Conservation (phyloP, 768 basidiomycete genomes). For the Rickenella mellea region DNA sequence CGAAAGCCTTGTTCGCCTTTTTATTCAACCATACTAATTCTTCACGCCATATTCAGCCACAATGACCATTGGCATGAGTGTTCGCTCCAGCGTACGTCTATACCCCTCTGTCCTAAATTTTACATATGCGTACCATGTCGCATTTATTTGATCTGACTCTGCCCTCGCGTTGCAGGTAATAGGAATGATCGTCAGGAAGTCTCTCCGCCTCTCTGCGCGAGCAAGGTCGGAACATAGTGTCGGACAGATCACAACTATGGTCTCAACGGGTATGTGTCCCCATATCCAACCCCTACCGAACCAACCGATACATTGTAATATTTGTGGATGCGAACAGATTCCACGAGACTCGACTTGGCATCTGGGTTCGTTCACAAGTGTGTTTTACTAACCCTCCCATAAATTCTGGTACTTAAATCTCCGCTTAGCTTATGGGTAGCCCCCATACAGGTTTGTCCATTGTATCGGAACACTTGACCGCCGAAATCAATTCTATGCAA, state of each 20-base stretch:
- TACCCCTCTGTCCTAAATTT: background rate
- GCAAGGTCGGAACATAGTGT: constrained; percentile 20
- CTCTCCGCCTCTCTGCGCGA: constrained; percentile 23
- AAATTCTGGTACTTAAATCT: too few relatives aligned
- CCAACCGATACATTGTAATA: too few relatives aligned
- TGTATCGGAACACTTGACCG: too few relatives aligned
- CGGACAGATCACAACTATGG: constrained; percentile 23
- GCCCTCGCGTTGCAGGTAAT: constrained; percentile 19
- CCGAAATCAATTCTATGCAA: too few relatives aligned
- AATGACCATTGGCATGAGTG: constrained; percentile 37
- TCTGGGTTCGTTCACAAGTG: too few relatives aligned
- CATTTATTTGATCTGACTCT: background rate
- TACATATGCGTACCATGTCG: background rate
- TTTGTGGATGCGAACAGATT: too few relatives aligned
- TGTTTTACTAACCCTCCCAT: too few relatives aligned
- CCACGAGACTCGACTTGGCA: too few relatives aligned
- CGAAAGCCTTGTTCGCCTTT: constrained; percentile 6
- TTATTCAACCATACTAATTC: background rate
- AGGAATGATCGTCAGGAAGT: constrained; percentile 28
- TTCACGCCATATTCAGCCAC: constrained; percentile 19
- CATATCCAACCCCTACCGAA: constrained; percentile 47
- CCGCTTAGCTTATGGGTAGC: too few relatives aligned
- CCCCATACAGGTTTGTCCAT: too few relatives aligned
- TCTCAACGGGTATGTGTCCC: too few relatives aligned
- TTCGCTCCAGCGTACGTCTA: constrained; percentile 36